Conservation (phyloP, 257 asterid species). For the Solanum sitiens region DNA sequence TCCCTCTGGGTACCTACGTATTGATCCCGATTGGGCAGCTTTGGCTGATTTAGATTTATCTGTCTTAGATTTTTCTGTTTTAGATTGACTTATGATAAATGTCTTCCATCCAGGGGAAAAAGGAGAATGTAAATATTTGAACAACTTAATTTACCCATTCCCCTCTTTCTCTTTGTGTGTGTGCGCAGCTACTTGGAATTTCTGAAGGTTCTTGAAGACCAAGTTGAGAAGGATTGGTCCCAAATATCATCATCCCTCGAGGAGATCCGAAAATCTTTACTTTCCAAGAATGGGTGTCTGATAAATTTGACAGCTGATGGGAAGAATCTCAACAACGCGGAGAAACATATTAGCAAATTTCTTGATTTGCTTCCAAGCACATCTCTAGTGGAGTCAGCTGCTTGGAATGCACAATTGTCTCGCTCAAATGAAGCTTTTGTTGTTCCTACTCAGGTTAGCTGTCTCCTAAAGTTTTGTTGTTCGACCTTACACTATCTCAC, state of each 20-base stretch:
- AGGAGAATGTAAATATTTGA: neutral
- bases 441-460: conserved; percentile 85
- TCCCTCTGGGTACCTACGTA: neutral
- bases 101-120: neutral
- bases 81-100: neutral
- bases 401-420: conserved; percentile 61
- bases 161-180: neutral
- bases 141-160: neutral
- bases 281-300: conserved; percentile 74
- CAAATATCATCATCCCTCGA: conserved; percentile 80
- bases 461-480: neutral
- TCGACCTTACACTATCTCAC: neutral
- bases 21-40: neutral
- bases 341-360: conserved; percentile 63
- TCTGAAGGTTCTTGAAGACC: conserved; percentile 65
- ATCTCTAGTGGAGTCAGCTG: conserved; percentile 36
- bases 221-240: conserved; percentile 73
- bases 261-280: conserved; percentile 71
- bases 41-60: neutral
- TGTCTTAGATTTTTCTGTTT: neutral
- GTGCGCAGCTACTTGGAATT: conserved; percentile 82
- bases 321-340: conserved; percentile 53
- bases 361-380: conserved; percentile 81
- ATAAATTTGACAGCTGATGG: conserved; percentile 87
- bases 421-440: conserved; percentile 83